Conservation (phyloP, 2,329 filamentous ascomycete genomes). For the Davidsoniella neocaledoniae region DNA sequence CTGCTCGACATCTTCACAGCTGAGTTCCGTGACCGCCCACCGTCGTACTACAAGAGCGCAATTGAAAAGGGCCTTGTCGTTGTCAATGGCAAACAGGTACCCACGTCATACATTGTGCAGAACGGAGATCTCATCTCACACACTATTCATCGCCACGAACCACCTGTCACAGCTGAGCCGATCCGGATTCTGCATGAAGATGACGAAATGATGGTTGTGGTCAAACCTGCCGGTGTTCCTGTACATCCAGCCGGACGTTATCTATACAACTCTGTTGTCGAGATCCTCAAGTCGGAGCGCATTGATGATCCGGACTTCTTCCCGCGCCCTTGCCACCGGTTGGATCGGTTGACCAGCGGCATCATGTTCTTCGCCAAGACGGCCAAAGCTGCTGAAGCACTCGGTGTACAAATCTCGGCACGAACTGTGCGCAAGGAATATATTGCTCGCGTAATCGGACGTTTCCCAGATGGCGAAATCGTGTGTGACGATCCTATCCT, state of each 20-base stretch:
- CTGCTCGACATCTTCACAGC: conserved; percentile 77
- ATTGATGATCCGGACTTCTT: conserved; percentile 29
- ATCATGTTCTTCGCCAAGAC: conserved; percentile 98
- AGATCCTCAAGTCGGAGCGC: conserved; percentile 75
- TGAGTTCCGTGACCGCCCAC: conserved; percentile 78
- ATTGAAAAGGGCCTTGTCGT: conserved; percentile 65
- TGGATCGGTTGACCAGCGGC: conserved; percentile 84
- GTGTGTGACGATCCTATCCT: conserved; percentile 89
- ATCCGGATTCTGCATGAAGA: conserved; percentile 82
- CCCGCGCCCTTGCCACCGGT: conserved; percentile 66
- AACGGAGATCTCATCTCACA: conserved; percentile 90
- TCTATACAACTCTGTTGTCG: conserved; percentile 84
- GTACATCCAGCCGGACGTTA: conserved; percentile 93
- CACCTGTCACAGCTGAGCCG: conserved; percentile 67
- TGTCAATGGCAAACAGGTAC: conserved; percentile 58
- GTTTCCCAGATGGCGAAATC: conserved; percentile 81
- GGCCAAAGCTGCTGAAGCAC: conserved; percentile 56
- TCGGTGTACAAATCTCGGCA: conserved; percentile 59
- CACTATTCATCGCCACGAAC: conserved; percentile 88
- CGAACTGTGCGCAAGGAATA: conserved; percentile 91
- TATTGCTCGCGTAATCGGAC: conserved; percentile 73
- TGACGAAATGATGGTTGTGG: conserved; percentile 84
- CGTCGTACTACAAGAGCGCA: conserved; percentile 74
- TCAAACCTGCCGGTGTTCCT: conserved; percentile 88
- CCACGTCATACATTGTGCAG: conserved; percentile 52